Conservation (phyloP, 768 basidiomycete genomes). For the Clitopilus passeckerianus region DNA sequence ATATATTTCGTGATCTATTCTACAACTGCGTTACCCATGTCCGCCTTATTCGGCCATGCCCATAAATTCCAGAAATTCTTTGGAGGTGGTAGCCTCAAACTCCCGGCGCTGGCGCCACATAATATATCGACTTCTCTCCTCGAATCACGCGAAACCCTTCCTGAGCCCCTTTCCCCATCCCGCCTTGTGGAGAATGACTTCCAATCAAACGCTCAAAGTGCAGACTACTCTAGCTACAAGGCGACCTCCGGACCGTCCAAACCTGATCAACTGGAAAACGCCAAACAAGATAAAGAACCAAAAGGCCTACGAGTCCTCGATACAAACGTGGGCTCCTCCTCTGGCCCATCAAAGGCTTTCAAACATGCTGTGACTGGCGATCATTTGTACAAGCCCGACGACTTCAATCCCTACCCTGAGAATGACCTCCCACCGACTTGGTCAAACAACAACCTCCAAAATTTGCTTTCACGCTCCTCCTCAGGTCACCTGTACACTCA, state of each 20-base stretch:
- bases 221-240: constrained; percentile 3
- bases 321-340: neutral
- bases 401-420: constrained; percentile 8
- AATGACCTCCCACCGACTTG: constrained; percentile 6
- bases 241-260: neutral
- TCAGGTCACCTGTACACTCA: neutral
- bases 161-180: constrained; percentile 8
- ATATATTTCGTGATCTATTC: no score
- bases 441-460: constrained; percentile 1
- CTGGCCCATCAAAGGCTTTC: neutral
- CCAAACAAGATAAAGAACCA: neutral
- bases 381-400: constrained; percentile 7
- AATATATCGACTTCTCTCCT: constrained; percentile 18
- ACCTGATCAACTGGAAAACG: neutral
- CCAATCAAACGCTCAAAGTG: constrained; percentile 28
- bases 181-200: constrained; percentile 21
- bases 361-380: neutral
- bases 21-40: no score
- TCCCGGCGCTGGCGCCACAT: constrained; percentile 24
- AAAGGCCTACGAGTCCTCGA: neutral
- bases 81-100: neutral
- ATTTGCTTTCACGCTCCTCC: neutral
- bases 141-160: constrained; percentile 10
- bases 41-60: no score
- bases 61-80: no score